Evolutionary conservation across 176 grass and related monocot species (phyloP).

Genomic region (Ananas comosus): DNA sequence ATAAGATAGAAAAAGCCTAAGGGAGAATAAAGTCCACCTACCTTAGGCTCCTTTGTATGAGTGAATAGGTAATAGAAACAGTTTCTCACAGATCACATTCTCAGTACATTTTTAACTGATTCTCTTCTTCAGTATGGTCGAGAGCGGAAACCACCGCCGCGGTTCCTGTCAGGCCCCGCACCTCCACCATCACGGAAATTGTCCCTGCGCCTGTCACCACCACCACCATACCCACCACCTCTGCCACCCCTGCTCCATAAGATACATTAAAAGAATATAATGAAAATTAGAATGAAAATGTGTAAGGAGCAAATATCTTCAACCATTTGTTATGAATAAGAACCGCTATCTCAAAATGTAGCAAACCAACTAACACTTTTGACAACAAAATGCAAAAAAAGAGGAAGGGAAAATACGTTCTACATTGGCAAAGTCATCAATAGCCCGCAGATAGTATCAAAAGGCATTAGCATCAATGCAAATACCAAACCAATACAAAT

Average conservation of each 20-base stretch:
- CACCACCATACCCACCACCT: slow-evolving; percentile 70
- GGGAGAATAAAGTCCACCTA: slow-evolving; percentile 43
- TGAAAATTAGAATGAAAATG: slow-evolving; percentile 1
- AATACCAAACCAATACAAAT: no score
- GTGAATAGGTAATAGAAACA: slow-evolving; percentile 67
- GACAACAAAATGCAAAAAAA: no score
- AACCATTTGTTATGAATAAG: not conserved
- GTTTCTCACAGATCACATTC: slow-evolving; percentile 75
- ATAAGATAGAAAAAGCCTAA: slow-evolving; percentile 42
- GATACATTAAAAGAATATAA: not conserved
- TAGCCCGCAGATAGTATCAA: no score
- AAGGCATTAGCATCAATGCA: no score
- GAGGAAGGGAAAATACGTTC: no score
- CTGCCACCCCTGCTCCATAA: slow-evolving; percentile 35
- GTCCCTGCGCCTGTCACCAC: slow-evolving; percentile 64
- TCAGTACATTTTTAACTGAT: slow-evolving; percentile 44
- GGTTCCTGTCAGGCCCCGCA: slow-evolving; percentile 74
- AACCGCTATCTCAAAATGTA: no score
- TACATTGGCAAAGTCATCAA: no score
- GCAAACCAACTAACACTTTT: no score
- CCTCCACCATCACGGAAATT: slow-evolving; percentile 78
- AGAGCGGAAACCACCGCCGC: slow-evolving; percentile 70
- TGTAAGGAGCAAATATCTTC: not conserved
- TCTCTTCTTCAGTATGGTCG: slow-evolving; percentile 83
- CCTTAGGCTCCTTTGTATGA: slow-evolving; percentile 57